Percentiles rank a stretch among this genome's conserved stretches.
Conservation (phyloP, 2,329 filamentous ascomycete genomes). For the Metarhizium album region DNA sequence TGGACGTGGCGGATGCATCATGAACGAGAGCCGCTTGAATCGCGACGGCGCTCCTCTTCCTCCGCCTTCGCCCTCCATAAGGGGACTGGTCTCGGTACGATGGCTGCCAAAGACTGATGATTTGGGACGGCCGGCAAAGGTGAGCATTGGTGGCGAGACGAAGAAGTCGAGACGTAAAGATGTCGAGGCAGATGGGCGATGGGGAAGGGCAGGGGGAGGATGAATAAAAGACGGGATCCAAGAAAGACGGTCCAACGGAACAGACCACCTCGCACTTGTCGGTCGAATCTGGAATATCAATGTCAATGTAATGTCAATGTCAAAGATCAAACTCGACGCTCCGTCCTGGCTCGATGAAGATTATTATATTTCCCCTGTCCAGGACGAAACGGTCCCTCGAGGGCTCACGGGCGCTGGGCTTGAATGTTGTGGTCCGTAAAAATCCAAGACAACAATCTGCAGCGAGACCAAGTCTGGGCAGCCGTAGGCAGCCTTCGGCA, state of each 20-base stretch:
- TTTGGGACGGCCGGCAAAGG: constrained; percentile 6
- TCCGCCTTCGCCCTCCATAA: constrained; percentile 3
- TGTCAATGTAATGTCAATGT: background rate
- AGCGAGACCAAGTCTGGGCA: constrained; percentile 1
- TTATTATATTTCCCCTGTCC: too few relatives aligned
- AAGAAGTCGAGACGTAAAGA: background rate
- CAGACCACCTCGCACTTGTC: background rate
- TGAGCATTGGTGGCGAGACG: constrained; percentile 7
- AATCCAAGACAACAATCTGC: constrained; percentile 7
- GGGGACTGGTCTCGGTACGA: background rate
- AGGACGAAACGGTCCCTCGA: background rate
- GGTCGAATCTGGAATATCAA: too few relatives aligned
- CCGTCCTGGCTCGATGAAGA: background rate
- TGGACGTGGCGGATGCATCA: constrained; percentile 12
- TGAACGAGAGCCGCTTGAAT: constrained; percentile 6
- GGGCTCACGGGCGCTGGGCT: background rate
- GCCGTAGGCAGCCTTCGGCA: constrained; percentile 6
- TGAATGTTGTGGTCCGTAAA: background rate
- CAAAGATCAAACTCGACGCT: background rate
- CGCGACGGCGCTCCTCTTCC: constrained; percentile 2
- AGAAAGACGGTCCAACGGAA: background rate
- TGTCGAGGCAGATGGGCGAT: background rate
- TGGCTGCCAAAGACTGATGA: constrained; percentile 6
- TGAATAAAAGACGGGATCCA: background rate
- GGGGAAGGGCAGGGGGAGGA: background rate